These are phyloP conservation scores for Thozetella sp. DNA, from an alignment of 495 filamentous ascomycete species.

Conservation along the genomic window DNA sequence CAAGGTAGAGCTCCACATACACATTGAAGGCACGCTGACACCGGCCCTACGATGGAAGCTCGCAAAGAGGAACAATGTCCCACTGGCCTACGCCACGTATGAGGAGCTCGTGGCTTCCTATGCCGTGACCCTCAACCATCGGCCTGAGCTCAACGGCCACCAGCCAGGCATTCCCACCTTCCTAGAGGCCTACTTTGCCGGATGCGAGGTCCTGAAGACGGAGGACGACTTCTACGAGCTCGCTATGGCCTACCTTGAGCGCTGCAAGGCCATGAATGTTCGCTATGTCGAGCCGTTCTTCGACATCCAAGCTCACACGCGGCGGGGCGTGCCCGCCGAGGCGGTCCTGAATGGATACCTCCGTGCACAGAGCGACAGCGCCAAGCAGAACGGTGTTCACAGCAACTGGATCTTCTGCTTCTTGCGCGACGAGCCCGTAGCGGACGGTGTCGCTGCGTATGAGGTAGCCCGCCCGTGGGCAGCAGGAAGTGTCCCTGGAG, in stretches of 20 bases:
- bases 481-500: conserved; percentile 5
- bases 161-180: conserved; percentile 33
- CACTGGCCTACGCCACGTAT: conserved; percentile 29
- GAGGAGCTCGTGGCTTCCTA: conserved; percentile 29
- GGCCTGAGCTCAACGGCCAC: conserved; percentile 31
- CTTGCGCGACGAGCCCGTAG: conserved; percentile 32
- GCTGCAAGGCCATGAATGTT: conserved; percentile 36
- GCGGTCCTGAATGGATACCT: conserved; percentile 36
- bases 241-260: conserved; percentile 35
- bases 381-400: conserved; percentile 21
- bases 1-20: conserved; percentile 45
- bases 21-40: conserved; percentile 45
- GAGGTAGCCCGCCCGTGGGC: conserved; percentile 28
- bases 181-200: conserved; percentile 42
- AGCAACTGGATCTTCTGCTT: conserved; percentile 43
- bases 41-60: conserved; percentile 38
- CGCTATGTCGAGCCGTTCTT: conserved; percentile 45
- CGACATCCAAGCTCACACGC: conserved; percentile 43
- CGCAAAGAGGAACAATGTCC: conserved; percentile 35
- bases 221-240: conserved; percentile 44
- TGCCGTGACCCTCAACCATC: conserved; percentile 32
- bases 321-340: conserved; percentile 29
- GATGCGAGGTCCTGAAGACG: conserved; percentile 35
- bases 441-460: conserved; percentile 25
- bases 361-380: conserved; percentile 31